These are phyloP conservation scores for Coniella vitis DNA, from an alignment of 2,329 filamentous ascomycete genomes.

Conservation along the genomic window DNA sequence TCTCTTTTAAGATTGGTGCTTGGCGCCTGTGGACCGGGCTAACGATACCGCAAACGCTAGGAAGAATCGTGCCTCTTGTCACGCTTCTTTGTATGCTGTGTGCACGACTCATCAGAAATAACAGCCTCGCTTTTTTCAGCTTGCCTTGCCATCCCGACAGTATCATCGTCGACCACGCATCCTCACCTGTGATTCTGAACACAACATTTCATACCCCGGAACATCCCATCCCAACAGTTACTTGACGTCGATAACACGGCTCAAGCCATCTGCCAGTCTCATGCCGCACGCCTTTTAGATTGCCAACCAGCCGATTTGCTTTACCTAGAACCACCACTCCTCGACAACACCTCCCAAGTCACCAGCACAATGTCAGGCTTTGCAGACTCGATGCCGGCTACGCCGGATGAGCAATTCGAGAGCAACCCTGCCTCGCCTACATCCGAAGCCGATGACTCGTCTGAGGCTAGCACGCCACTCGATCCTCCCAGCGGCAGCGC, in stretches of 20 bases:
- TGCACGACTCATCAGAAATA: neutral
- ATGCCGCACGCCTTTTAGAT: conserved; percentile 5
- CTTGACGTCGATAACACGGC: neutral
- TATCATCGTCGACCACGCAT: neutral
- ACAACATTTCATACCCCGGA: too few species aligned
- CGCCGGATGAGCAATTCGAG: conserved; percentile 38
- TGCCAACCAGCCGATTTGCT: too few species aligned
- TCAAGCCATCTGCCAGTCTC: neutral
- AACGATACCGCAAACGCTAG: neutral
- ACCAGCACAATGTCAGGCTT: conserved; percentile 21
- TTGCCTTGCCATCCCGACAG: too few species aligned
- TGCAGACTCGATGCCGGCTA: conserved; percentile 31
- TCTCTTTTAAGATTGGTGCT: neutral
- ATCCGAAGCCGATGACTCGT: conserved; percentile 34
- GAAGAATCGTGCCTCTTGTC: too few species aligned
- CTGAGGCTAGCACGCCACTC: conserved; percentile 41
- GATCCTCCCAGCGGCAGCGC: conserved; percentile 29
- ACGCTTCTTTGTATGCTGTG: too few species aligned
- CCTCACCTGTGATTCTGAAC: neutral
- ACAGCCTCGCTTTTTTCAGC: neutral
- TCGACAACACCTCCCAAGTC: neutral
- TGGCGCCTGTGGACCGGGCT: neutral
- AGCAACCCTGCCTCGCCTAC: conserved; percentile 36
- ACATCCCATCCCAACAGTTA: neutral
- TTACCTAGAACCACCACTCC: too few species aligned